These are phyloP conservation scores for Ceratobasidium sp. DNA, from an alignment of 1,284 basidiomycete species.

Conservation along the genomic window DNA sequence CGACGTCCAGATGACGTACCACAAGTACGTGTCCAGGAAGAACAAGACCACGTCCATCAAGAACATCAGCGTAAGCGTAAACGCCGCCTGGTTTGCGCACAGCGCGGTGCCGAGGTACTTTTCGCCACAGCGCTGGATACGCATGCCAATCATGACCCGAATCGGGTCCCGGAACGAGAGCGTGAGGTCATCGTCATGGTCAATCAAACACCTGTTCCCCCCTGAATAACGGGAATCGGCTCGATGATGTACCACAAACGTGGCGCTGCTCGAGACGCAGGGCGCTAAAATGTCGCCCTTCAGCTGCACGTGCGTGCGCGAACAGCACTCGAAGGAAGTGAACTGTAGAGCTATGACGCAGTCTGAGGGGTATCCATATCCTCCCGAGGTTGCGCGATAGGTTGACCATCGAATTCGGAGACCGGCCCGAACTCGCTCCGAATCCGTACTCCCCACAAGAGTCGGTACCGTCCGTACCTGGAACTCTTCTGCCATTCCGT, in stretches of 20 bases:
- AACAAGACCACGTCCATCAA: slow-evolving; percentile 94
- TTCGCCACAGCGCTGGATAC: slow-evolving; percentile 88
- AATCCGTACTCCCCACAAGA: not conserved
- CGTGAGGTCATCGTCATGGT: slow-evolving; percentile 70
- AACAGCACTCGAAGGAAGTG: not conserved
- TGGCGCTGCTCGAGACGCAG: slow-evolving; percentile 21
- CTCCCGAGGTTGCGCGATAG: slow-evolving; percentile 22
- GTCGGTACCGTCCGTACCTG: slow-evolving; percentile 22
- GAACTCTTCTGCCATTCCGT: not conserved
- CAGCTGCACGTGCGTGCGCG: slow-evolving; percentile 3
- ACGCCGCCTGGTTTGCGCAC: slow-evolving; percentile 90
- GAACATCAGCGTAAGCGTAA: slow-evolving; percentile 95
- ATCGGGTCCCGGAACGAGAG: slow-evolving; percentile 93
- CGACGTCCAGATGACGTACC: slow-evolving; percentile 98
- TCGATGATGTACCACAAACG: not conserved
- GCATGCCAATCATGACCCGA: slow-evolving; percentile 92
- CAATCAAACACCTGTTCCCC: slow-evolving; percentile 41
- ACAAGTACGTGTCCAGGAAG: slow-evolving; percentile 97
- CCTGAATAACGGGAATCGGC: slow-evolving; percentile 24
- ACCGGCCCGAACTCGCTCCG: slow-evolving; percentile 5
- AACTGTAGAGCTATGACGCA: slow-evolving; percentile 9
- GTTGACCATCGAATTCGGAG: not conserved
- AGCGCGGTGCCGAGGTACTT: slow-evolving; percentile 83
- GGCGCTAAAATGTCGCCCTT: slow-evolving; percentile 28
- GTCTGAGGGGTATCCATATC: not conserved